Percentiles rank a stretch among this genome's conserved stretches.
These are phyloP conservation scores for Gentiana dahurica DNA, from an alignment of 257 asterid species.

Conservation along the genomic window DNA sequence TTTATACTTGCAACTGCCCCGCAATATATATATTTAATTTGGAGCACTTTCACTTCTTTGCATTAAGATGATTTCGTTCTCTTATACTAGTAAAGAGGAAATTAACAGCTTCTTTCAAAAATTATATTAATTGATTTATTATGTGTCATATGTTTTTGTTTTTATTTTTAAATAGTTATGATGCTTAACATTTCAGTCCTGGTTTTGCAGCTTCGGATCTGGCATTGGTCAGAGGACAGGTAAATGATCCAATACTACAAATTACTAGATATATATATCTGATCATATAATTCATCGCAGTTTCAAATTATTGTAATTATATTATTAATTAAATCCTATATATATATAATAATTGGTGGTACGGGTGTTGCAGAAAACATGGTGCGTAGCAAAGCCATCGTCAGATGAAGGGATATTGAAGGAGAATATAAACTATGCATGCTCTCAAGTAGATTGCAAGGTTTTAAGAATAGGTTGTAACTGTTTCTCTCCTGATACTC, in stretches of 20 bases:
- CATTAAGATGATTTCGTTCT: no score
- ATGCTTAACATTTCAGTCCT: not conserved
- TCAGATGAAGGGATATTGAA: conserved; percentile 12
- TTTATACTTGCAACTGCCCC: no score
- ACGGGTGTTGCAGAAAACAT: conserved; percentile 23
- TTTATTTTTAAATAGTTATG: not conserved
- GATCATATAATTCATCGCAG: no score
- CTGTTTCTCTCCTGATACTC: conserved; percentile 30
- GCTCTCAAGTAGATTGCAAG: conserved; percentile 30
- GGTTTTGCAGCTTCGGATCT: conserved; percentile 18
- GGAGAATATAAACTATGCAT: conserved; percentile 26
- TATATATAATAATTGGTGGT: not conserved
- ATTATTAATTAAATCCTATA: not conserved
- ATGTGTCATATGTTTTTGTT: not conserved
- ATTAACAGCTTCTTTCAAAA: not conserved
- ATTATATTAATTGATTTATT: not conserved
- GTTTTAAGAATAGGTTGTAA: conserved; percentile 24
- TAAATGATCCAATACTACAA: not conserved
- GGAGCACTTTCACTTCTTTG: no score
- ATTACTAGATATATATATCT: no score
- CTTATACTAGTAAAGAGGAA: not conserved
- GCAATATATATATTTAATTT: no score
- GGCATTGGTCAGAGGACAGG: conserved; percentile 14
- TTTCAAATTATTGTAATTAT: not conserved
- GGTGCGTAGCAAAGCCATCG: conserved; percentile 70